Evolutionary conservation across 148 eudicot species (phyloP), one percentile per base, ranked within the genome.

Genomic region (Nyssa sinensis): DNA sequence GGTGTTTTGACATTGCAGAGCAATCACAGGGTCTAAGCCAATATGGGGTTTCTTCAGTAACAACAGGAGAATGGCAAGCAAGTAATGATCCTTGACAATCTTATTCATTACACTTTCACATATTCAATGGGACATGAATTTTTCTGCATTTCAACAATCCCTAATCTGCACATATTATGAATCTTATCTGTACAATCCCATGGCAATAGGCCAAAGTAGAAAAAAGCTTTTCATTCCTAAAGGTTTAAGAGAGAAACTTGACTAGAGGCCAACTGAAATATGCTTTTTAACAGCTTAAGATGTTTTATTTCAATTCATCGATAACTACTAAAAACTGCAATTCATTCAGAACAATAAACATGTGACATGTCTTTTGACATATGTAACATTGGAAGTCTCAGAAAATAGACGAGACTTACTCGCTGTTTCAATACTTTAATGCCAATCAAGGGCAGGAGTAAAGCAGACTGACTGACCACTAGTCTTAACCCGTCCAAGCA

Each of bases 381-480:
- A 55, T 17, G 19, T 16, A 53, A 10, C 5, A 5, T 55, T 55
- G 21, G 19, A 55, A 19, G 25, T 17, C 59, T 55, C 59, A 55
- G 25, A 7, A 53, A 19, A 24, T 34, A 64, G 74, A 30, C 25
- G 7, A 47, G 32, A 65, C 94, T 90, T 84, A 93, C 98, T 67
- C 97, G 88, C 82, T 89, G 93, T 74, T 95, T 95, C 90, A 95
- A 69, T 71, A 91, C 69, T 84, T 93, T 95, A 79, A 67, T 84
- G 72, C 99, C 96, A 69, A 95, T 83, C 71, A 89, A 77, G 25
- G 98, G 99, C 78, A 93, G 78, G 44, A 92, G 86, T 69, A 84
- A 72, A 72, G 87, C 91, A 83, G 91, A 86, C n/a, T 63, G 97
- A 93, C 66, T 90, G 88, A 75, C 85, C 78, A 75, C 86, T 86